Conservation (phyloP, 73 alveolate genomes). For the Tetrahymena elliotti region DNA sequence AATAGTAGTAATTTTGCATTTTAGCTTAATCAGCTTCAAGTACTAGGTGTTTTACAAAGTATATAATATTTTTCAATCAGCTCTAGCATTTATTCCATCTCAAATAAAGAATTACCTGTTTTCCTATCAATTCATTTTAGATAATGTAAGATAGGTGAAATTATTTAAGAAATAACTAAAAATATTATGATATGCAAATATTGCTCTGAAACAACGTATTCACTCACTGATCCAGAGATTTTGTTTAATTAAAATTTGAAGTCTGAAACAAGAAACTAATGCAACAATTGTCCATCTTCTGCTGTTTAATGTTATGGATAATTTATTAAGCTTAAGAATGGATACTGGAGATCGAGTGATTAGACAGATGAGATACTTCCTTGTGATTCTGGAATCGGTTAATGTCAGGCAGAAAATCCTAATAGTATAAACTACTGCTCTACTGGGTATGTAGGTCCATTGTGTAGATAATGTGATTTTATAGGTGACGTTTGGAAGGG, state of each 20-base stretch:
- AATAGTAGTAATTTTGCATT: background rate
- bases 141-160: background rate
- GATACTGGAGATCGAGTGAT: background rate
- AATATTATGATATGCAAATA: background rate
- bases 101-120: background rate
- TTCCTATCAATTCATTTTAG: background rate
- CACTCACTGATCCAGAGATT: background rate
- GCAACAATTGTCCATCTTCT: background rate
- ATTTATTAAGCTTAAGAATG: background rate
- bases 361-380: background rate
- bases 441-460: background rate
- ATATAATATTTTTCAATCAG: background rate
- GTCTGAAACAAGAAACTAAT: background rate
- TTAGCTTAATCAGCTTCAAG: background rate
- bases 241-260: no score
- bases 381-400: background rate
- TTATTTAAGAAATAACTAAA: background rate
- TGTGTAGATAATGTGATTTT: background rate
- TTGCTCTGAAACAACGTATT: background rate
- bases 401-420: background rate
- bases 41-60: background rate
- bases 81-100: background rate
- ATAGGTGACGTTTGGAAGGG: background rate
- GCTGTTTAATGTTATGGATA: background rate
- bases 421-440: background rate